Base-by-base conservation (phyloP, 202 grass and related monocot genomes). In the Carex sylvatica region DNA sequence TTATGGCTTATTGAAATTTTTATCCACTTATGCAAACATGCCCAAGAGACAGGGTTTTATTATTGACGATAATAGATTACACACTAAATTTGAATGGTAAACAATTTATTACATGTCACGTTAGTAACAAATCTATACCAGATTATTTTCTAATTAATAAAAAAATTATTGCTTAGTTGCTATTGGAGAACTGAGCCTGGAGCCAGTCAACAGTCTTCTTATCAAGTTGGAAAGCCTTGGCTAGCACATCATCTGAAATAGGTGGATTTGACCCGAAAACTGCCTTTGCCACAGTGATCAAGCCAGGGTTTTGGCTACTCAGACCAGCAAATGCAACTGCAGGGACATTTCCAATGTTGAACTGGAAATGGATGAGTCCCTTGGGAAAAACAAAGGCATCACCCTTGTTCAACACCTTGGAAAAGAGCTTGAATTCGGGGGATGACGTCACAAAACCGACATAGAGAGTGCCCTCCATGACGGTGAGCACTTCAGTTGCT, bases 401-500 rank as follows among this genome's bases (percentile, higher is more conserved):
- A n/a, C 76, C 76, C 52, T 62, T 79, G 55, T 61, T 40, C 28
- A 79, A 38, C 24, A 79, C 66, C 36, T 70, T 81, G 3, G 83
- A 74, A 64, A 88, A 83, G 40, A 91, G 89, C 52, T 40, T 69
- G 15, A 70, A 83, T 47, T 83, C 64, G 5, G 61, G 33, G 10
- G 6, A 8, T 23, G 67, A 73, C 16, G 84, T 84, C 42, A 92
- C 0, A 71, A 89, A 92, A 2, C 90, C 90, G 5, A 61, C 87
- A 31, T 79, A 62, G 23, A 92, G 82, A 35, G 85, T 23, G 13
- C 90, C 90, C 35, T 67, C 83, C 7, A 94, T 42, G 77, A 94
- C 86, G 30, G 88, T 18, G 1, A 83, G 85, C 15, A 85, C 86
- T 90, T 94, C 92, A 11, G 92, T 80, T 18, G 92, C 90, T 74